Base-by-base conservation (phyloP, 2,329 filamentous ascomycete genomes). In the Calonectria pauciramosa region DNA sequence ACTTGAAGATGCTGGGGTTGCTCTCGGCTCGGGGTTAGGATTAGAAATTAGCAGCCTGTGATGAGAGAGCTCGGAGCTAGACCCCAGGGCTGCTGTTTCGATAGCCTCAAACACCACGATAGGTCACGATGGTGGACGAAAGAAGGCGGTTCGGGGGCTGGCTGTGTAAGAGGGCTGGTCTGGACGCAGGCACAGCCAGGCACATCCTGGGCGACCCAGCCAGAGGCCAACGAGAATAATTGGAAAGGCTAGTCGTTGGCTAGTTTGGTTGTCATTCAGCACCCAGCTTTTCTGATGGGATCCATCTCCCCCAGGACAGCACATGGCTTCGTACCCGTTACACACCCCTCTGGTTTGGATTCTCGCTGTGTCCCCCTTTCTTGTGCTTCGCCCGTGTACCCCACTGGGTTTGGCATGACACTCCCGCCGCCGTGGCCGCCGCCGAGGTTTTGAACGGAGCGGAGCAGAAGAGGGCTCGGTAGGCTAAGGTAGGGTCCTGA, bases 161-260 rank as follows among this genome's bases (percentile, higher is more conserved):
- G 36, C 44, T 56, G 63, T 71, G 49, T 52, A 59, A 68, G 76
- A 78, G 49, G 68, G 41, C 59, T 72, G 69, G 75, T 73, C 73
- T 72, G 70, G 67, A 54, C 30, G 63, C 73, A 65, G 71, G 73
- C 26, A 68, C 51, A 68, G 72, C 68, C 76, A 80, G 71, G 78
- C 76, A 80, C 75, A 76, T 66, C 78, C 78, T 63, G 71, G 72
- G 59, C 70, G 68, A 54, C 64, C 34, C 69, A 52, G 72, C 70
- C 56, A 52, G 30, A 68, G 63, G 60, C 34, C 30, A 68, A 32
- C 52, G 18, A 63, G 38, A 60, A 67, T 59, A 73, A 36, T 41
- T 66, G 32, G 63, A 65, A 68, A 68, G 32, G 51, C 71, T 71
- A 76, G 78, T 71, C 60, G 68, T 72, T 72, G 77, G 74, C 68